Percentiles rank a stretch among this genome's conserved stretches.
Conservation (phyloP, 2,329 filamentous ascomycete species). For the Penicillium griseofulvum region DNA sequence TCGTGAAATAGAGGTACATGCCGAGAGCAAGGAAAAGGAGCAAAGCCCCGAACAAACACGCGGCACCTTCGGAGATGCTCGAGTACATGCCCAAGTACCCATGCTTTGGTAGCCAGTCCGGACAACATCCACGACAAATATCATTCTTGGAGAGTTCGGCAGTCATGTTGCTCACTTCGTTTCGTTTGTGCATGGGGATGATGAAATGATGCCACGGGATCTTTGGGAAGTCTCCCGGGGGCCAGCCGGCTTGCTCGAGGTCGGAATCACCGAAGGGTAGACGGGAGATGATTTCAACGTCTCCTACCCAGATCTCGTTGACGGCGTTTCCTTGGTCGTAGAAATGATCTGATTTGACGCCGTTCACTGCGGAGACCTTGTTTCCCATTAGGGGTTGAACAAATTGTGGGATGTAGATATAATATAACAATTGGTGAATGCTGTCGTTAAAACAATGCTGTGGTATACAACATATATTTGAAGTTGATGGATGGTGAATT, state of each 20-base stretch:
- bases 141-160: not conserved
- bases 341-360: conserved; percentile 37
- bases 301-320: conserved; percentile 39
- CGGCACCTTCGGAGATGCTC: not conserved
- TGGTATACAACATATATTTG: not conserved
- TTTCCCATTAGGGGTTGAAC: conserved; percentile 29
- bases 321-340: conserved; percentile 38
- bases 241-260: conserved; percentile 38
- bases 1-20: not conserved
- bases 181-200: conserved; percentile 29
- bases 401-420: not conserved
- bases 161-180: not conserved
- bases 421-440: not conserved
- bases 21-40: not conserved
- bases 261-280: conserved; percentile 41
- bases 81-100: not conserved
- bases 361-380: conserved; percentile 34
- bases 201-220: conserved; percentile 43
- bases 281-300: conserved; percentile 39
- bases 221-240: conserved; percentile 33
- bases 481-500: not conserved
- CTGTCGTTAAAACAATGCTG: too few species aligned
- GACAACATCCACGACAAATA: not conserved
- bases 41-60: not conserved
- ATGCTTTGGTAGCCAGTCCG: not conserved